Conservation (phyloP, 2,329 filamentous ascomycete species). For the Aspergillus japonicus region DNA sequence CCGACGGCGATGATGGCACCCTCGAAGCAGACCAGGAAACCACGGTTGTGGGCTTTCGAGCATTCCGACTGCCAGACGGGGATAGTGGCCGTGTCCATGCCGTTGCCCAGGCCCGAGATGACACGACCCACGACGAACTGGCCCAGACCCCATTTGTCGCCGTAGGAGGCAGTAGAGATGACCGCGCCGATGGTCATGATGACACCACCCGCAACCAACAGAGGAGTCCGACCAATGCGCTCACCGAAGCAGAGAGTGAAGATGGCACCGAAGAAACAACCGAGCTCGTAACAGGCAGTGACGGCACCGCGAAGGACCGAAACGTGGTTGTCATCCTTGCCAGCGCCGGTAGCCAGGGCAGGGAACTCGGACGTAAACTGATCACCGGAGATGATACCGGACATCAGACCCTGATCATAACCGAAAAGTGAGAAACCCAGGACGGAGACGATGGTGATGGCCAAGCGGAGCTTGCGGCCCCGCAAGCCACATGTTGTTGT, state of each 20-base stretch:
- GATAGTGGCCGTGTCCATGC: conserved; percentile 41
- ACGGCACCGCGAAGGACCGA: conserved; percentile 53
- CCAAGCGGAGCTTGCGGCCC: conserved; percentile 24
- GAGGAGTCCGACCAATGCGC: conserved; percentile 35
- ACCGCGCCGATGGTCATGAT: conserved; percentile 43
- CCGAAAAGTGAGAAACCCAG: conserved; percentile 54
- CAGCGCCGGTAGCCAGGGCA: conserved; percentile 16
- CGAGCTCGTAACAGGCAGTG: conserved; percentile 54
- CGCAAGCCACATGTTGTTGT: conserved; percentile 29
- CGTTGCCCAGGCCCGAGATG: conserved; percentile 40
- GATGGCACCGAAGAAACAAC: conserved; percentile 39
- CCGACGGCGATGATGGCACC: conserved; percentile 35
- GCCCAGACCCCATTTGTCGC: conserved; percentile 29
- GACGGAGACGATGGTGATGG: conserved; percentile 34
- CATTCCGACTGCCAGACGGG: conserved; percentile 43
- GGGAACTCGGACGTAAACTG: conserved; percentile 28
- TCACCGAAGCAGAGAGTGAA: conserved; percentile 32
- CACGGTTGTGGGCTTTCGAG: conserved; percentile 33
- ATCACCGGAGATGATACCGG: conserved; percentile 29
- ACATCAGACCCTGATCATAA: conserved; percentile 38
- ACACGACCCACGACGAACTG: conserved; percentile 44
- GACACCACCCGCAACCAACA: conserved; percentile 55
- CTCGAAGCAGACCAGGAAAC: conserved; percentile 36
- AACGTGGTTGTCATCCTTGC: conserved; percentile 35
- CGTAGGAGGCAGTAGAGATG: conserved; percentile 27